Evolutionary conservation across 2,329 filamentous ascomycete species (phyloP).

Genomic region (Chaetomium sp.): DNA sequence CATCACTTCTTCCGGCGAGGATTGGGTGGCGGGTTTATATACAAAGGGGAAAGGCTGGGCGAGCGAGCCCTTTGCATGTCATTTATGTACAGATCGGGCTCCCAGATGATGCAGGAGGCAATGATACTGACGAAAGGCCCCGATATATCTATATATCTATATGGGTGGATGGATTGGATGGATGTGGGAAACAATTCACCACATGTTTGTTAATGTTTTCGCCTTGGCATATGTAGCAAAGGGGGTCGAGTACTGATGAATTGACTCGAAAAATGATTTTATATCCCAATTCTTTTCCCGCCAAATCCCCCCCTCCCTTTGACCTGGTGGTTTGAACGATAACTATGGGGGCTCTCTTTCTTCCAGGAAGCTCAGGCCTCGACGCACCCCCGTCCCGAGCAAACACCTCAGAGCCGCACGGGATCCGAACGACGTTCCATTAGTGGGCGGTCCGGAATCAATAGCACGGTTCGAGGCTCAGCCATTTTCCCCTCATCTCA

Average conservation of each 20-base stretch:
- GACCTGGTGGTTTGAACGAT: background rate
- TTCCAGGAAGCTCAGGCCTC: too few relatives aligned
- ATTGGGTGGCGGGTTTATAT: background rate
- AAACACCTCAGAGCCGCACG: background rate
- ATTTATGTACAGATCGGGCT: background rate
- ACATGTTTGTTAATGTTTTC: slow-evolving; percentile 14
- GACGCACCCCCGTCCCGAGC: too few relatives aligned
- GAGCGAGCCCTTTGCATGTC: background rate
- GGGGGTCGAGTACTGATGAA: background rate
- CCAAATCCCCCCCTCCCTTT: background rate
- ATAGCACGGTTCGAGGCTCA: background rate
- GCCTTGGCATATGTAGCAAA: background rate
- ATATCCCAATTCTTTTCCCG: background rate
- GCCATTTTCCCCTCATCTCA: background rate
- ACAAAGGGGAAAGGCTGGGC: background rate
- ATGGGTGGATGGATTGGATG: slow-evolving; percentile 1
- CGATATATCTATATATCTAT: background rate
- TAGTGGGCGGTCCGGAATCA: background rate
- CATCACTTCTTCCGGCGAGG: background rate
- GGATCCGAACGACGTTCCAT: background rate
- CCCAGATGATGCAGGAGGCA: background rate
- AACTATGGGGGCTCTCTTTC: background rate
- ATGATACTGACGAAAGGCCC: slow-evolving; percentile 10
- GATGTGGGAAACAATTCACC: background rate
- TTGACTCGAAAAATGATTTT: background rate